These are phyloP conservation scores for Kluyveromyces siamensis DNA, from an alignment of 805 yeast genomes.

Conservation along the genomic window DNA sequence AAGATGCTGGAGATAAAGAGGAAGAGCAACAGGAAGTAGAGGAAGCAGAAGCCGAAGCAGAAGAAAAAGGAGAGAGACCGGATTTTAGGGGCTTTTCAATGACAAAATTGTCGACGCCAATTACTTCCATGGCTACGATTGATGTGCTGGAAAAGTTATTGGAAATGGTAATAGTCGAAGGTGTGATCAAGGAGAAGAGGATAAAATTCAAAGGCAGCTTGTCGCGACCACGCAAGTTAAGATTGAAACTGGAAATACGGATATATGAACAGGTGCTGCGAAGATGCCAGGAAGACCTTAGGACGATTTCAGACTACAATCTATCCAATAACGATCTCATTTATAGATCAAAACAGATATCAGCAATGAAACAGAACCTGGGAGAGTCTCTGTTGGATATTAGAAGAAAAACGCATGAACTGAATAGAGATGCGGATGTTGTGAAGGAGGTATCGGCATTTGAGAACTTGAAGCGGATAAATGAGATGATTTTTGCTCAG, in stretches of 20 bases:
- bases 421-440: conserved; percentile 9
- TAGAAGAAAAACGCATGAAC: conserved; percentile 9
- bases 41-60: background rate
- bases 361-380: conserved; percentile 9
- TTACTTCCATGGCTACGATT: conserved; percentile 19
- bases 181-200: conserved; percentile 19
- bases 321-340: conserved; percentile 24
- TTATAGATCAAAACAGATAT: conserved; percentile 14
- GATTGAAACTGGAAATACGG: conserved; percentile 21
- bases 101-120: conserved; percentile 15
- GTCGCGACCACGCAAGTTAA: conserved; percentile 10
- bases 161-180: conserved; percentile 14
- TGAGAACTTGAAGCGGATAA: background rate
- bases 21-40: background rate
- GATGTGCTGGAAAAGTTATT: conserved; percentile 17
- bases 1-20: background rate
- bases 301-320: conserved; percentile 25
- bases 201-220: conserved; percentile 11
- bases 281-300: conserved; percentile 15
- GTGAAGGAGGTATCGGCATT: conserved; percentile 6
- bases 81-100: conserved; percentile 4
- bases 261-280: conserved; percentile 16
- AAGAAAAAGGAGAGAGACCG: background rate
- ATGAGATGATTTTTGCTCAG: background rate
- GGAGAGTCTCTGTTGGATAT: conserved; percentile 12